Percentiles rank a stretch among this genome's conserved stretches.
These are phyloP conservation scores for Penicillium parvum DNA, from an alignment of 495 filamentous ascomycete genomes.

Conservation along the genomic window DNA sequence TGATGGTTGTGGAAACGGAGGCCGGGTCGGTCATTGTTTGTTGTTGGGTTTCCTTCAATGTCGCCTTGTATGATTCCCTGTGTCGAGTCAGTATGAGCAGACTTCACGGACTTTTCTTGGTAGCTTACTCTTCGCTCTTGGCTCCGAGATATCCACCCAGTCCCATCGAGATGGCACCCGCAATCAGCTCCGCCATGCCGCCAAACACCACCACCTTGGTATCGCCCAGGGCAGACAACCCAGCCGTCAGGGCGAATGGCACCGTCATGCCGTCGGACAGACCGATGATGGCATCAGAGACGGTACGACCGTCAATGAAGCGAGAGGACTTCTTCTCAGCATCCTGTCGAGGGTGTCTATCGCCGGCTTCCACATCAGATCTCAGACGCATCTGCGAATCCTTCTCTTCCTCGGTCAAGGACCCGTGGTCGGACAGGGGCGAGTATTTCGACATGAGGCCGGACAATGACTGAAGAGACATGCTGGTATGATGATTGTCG, in stretches of 20 bases:
- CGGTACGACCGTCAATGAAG: conserved; percentile 46
- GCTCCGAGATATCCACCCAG: conserved; percentile 62
- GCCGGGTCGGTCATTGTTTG: conserved; percentile 37
- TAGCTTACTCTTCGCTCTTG: conserved; percentile 59
- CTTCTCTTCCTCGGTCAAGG: conserved; percentile 37
- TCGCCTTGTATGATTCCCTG: conserved; percentile 52
- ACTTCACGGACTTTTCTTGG: neutral
- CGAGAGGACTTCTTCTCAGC: conserved; percentile 14
- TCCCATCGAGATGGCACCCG: conserved; percentile 57
- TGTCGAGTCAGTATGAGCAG: neutral
- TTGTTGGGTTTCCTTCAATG: conserved; percentile 40
- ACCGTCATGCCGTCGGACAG: conserved; percentile 58
- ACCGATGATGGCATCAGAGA: conserved; percentile 59
- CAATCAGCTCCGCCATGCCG: conserved; percentile 54
- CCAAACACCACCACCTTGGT: conserved; percentile 56
- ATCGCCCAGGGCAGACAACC: conserved; percentile 50
- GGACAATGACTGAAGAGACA: conserved; percentile 37
- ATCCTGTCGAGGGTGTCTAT: conserved; percentile 6
- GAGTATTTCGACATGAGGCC: conserved; percentile 38
- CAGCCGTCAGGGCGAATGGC: conserved; percentile 56
- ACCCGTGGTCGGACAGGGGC: conserved; percentile 27
- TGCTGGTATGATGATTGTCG: conserved; percentile 9
- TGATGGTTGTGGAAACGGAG: conserved; percentile 36
- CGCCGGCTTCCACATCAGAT: conserved; percentile 21
- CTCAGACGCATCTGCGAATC: conserved; percentile 18